These are phyloP conservation scores for Bathelium albidoporum DNA, from an alignment of 495 filamentous ascomycete genomes.

Conservation along the genomic window DNA sequence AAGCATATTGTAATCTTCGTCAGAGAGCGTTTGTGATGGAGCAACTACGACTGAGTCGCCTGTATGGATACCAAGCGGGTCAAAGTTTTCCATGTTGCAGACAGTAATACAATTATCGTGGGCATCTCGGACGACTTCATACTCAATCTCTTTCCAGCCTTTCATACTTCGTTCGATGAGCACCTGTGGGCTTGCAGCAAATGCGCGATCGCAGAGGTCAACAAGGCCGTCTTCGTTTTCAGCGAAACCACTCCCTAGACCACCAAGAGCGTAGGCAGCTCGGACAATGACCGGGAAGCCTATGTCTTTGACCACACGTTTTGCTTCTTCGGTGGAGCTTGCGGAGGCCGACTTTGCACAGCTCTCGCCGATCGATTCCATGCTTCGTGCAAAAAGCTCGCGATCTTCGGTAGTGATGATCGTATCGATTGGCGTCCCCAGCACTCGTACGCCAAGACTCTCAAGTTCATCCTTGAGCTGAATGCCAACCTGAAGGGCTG, in stretches of 20 bases:
- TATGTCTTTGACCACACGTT: conserved; percentile 74
- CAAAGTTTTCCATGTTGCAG: conserved; percentile 99
- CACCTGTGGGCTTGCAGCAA: conserved; percentile 91
- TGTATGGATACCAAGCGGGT: conserved; percentile 91
- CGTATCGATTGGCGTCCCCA: conserved; percentile 93
- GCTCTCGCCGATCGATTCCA: conserved; percentile 97
- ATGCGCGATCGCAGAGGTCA: conserved; percentile 88
- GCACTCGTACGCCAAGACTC: conserved; percentile 75
- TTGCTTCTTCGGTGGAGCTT: conserved; percentile 72
- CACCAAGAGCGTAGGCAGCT: conserved; percentile 91
- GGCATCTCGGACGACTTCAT: conserved; percentile 90
- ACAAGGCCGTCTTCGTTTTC: conserved; percentile 77
- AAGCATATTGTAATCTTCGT: conserved; percentile 99
- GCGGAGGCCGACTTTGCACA: conserved; percentile 95
- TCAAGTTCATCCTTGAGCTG: conserved; percentile 95
- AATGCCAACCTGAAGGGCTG: conserved; percentile 87
- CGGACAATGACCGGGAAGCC: conserved; percentile 95
- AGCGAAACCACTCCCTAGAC: conserved; percentile 91
- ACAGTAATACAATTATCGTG: conserved; percentile 97
- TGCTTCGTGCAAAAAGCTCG: conserved; percentile 91
- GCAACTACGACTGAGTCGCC: conserved; percentile 96
- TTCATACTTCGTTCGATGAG: conserved; percentile 98
- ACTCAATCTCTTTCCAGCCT: conserved; percentile 98
- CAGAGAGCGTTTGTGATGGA: conserved; percentile 87
- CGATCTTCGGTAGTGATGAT: conserved; percentile 98